Conservation (phyloP, 257 asterid species). For the Nicotiana attenuata region DNA sequence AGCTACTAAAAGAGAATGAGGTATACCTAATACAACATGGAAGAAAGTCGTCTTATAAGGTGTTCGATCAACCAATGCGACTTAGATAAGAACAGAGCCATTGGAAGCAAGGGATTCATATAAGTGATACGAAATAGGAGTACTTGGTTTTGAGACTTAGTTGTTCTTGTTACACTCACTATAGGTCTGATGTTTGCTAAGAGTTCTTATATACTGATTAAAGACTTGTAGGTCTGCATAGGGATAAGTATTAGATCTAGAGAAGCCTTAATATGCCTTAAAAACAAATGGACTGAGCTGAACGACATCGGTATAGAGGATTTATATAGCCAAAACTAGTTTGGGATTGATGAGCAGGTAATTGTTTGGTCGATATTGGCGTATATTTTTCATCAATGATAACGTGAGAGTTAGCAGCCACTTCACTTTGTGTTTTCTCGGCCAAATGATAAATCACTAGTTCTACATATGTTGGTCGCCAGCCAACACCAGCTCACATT, state of each 20-base stretch:
- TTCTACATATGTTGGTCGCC: not conserved
- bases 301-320: not conserved
- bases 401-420: not conserved
- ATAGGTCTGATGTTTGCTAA: not conserved
- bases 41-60: not conserved
- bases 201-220: not conserved
- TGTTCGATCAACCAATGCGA: not conserved
- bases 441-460: not conserved
- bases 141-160: not conserved
- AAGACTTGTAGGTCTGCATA: not conserved
- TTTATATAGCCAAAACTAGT: not conserved
- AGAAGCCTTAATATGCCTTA: not conserved
- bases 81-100: not conserved
- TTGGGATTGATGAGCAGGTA: not conserved
- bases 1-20: too few species aligned
- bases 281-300: not conserved
- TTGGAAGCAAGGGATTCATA: not conserved
- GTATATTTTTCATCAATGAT: not conserved
- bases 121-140: not conserved
- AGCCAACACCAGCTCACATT: not conserved
- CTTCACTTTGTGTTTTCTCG: not conserved
- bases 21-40: not conserved
- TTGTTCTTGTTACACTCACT: not conserved
- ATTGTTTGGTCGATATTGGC: not conserved
- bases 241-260: not conserved